Evolutionary conservation across 257 asterid genomes (phyloP), one percentile per base, ranked within the genome.

Genomic region (Ballota nigra): DNA sequence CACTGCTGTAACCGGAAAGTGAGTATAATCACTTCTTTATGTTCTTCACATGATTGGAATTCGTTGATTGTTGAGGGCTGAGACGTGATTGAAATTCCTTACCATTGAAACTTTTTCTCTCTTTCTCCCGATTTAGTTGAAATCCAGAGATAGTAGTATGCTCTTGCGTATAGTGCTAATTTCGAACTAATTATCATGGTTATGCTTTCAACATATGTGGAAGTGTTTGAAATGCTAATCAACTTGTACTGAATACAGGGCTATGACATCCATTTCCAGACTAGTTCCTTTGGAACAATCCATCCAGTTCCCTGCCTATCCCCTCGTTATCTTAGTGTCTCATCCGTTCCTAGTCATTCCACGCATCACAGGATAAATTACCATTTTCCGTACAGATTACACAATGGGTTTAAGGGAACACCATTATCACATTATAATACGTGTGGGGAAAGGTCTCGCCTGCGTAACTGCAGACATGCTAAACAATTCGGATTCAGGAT

Each of bases 191-290:
- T 24, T 51, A 19, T 23, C 23, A 16, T 8, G 56, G 19, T 66
- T 19, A 56, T 41, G 28, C 69, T 29, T 38, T 47, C 31, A 10
- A 13, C 10, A 2, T 29, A 6, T 53, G 76, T 43, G 43, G 74
- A 41, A 28, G 31, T 58, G 68, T 24, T 62, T 19, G 51, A 11
- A 52, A 23, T 16, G 16, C 63, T 80, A 60, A 55, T 62, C 36
- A 61, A 40, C 16, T 1, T 76, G 13, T 79, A 18, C 76, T 49
- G 77, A 33, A 64, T 85, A 82, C 91, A 94, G 99, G 91, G 92
- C 7, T 74, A 69, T 79, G 89, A 78, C 68, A 38, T 79, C 69
- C 33, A 74, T 60, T 78, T 78, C 71, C 90, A 69, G 78, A 72
- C 80, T 45, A 85, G 77, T 76, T 64, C 92, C 19, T 38, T 51